phyloP scores from a whole-genome alignment of 2,329 filamentous ascomycete genomes.

The Fusarium penzigii region DNA sequence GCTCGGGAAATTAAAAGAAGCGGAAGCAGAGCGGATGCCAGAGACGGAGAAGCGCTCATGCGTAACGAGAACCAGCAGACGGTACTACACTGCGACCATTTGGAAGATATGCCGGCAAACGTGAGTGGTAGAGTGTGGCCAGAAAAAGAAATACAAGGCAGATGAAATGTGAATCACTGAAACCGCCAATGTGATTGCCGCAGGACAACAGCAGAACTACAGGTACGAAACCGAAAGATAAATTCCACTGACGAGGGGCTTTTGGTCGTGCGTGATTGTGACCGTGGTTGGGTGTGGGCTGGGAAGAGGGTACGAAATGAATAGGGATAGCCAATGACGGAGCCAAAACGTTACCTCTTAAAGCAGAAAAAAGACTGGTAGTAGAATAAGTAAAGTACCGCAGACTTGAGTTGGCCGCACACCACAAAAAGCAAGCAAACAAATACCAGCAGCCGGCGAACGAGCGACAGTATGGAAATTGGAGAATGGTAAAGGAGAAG shows the following conservation, averaged over 20 bases:
- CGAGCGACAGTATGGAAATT: slow-evolving; percentile 8
- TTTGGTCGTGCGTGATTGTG: neutral
- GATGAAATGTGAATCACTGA: slow-evolving; percentile 18
- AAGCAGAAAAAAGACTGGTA: slow-evolving; percentile 18
- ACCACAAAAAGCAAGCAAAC: slow-evolving; percentile 24
- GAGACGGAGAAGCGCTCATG: slow-evolving; percentile 26
- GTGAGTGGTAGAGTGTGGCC: slow-evolving; percentile 15
- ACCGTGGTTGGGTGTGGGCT: neutral
- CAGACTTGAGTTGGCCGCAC: slow-evolving; percentile 10
- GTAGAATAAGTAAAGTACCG: slow-evolving; percentile 13
- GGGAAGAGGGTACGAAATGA: slow-evolving; percentile 7
- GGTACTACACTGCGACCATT: slow-evolving; percentile 19
- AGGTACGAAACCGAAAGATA: slow-evolving; percentile 1
- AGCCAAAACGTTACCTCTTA: neutral
- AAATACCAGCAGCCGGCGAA: slow-evolving; percentile 5
- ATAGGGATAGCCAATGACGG: slow-evolving; percentile 17
- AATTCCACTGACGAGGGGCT: slow-evolving; percentile 7
- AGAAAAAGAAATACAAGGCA: slow-evolving; percentile 7
- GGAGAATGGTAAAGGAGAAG: slow-evolving; percentile 5
- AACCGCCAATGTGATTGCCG: slow-evolving; percentile 15
- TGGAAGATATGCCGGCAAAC: slow-evolving; percentile 15
- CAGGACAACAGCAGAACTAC: slow-evolving; percentile 9
- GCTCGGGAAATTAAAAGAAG: slow-evolving; percentile 10
- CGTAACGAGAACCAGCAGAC: slow-evolving; percentile 24
- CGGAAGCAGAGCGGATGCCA: slow-evolving; percentile 20